These are phyloP conservation scores for Trichoderma breve DNA, from an alignment of 2,329 filamentous ascomycete species.

Conservation along the genomic window DNA sequence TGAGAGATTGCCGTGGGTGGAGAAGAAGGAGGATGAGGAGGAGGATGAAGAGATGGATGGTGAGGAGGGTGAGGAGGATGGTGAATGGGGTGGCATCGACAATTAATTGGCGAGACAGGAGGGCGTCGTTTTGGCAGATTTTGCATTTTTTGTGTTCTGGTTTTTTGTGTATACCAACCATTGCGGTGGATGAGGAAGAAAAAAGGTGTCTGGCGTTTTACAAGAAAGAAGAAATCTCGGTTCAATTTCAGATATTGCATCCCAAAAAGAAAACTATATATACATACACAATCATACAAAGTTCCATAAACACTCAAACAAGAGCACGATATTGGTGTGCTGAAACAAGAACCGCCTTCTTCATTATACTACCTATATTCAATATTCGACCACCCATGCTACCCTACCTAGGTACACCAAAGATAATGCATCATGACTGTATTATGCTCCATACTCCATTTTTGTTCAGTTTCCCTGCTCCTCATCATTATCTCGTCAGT, in stretches of 20 bases:
- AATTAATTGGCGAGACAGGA: slow-evolving; percentile 37
- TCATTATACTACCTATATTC: background rate
- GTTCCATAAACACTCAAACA: background rate
- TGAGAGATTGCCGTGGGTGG: slow-evolving; percentile 65
- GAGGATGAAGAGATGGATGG: slow-evolving; percentile 39
- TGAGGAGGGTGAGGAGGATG: slow-evolving; percentile 36
- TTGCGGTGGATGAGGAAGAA: background rate
- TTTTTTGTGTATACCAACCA: background rate
- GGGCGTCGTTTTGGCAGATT: background rate
- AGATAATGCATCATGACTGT: background rate
- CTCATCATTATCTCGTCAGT: slow-evolving; percentile 11
- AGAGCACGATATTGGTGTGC: background rate
- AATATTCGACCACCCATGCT: background rate
- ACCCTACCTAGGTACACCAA: background rate
- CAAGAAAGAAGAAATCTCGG: background rate
- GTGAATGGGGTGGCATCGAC: slow-evolving; percentile 68
- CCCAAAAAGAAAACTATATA: background rate
- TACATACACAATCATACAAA: background rate
- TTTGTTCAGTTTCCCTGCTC: background rate
- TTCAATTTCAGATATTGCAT: background rate
- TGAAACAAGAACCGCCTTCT: background rate
- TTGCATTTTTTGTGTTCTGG: background rate
- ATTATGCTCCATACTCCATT: background rate
- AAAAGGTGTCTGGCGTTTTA: slow-evolving; percentile 26
- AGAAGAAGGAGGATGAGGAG: slow-evolving; percentile 34